Base-by-base conservation (phyloP, 2,329 filamentous ascomycete species). In the Sarocladium strictum region DNA sequence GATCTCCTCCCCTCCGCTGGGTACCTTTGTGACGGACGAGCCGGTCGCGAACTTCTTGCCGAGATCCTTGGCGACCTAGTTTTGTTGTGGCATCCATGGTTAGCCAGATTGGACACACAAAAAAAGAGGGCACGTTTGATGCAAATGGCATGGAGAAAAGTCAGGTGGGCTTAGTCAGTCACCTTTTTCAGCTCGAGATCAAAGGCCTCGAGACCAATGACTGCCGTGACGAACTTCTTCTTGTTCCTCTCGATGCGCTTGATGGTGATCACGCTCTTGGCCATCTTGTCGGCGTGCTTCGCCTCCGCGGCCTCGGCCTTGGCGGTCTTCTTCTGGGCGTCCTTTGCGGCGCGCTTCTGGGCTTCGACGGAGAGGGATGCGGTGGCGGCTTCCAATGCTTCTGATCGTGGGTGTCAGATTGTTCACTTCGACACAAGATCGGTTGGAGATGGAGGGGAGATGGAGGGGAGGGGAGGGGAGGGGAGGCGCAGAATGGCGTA, bases 41-140 rank as follows among this genome's bases (percentile, higher is more conserved):
- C 94, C 94, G 10, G 94, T 97, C 27, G 94, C 94, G 67, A 99
- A 97, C 74, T 97, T 97, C 82, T 97, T 99, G 59, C 94, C 94
- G 62, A 97, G 86, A 66, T 97, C 94, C 77, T 97, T 97, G 56
- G 92, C 86, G 7, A 96, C 79, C 73, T 76, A 38, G 11, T 11
- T 23, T 27, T 47, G 12, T 7, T 10, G 38, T 7, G 19, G 38
- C 19, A 23, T 23, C 17, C 38, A 17, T 10, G 15, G 15, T 32
- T 21, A 19, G 23, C 10, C n/a, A n/a, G n/a, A n/a, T n/a, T n/a
- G n/a, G n/a, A n/a, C n/a, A n/a, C n/a, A n/a, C n/a, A n/a, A n/a
- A n/a, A n/a, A n/a, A n/a, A n/a, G n/a, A n/a, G n/a, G n/a, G n/a
- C n/a, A n/a, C n/a, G n/a, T n/a, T n/a, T n/a, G n/a, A n/a, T n/a